A percentile compares a stretch with the other conserved stretches of the same genome.
phyloP scores from a whole-genome alignment of 345 rosid genomes.

The Populus pruinosa region DNA sequence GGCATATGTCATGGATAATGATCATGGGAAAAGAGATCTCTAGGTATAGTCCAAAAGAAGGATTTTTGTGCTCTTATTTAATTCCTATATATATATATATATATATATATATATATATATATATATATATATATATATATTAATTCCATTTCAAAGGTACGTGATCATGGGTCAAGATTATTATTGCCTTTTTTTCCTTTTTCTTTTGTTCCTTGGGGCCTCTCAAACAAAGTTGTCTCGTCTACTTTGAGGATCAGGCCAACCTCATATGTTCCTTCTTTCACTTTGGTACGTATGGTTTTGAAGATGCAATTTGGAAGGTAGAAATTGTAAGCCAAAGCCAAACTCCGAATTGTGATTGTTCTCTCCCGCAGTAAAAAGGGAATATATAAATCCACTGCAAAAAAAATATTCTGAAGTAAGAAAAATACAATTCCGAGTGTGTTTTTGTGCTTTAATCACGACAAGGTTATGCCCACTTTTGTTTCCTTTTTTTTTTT shows the following conservation, averaged over 20 bases:
- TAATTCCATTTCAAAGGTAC: slow-evolving; percentile 8
- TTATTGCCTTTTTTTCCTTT: slow-evolving; percentile 20
- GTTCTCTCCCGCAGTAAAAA: too few species aligned
- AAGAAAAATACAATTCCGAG: too few species aligned
- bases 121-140: neutral
- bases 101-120: neutral
- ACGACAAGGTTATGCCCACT: too few species aligned
- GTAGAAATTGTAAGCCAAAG: too few species aligned
- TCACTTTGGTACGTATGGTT: slow-evolving; percentile 16
- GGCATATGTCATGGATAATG: slow-evolving; percentile 29
- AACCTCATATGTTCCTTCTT: slow-evolving; percentile 16
- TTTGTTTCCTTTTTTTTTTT: too few species aligned
- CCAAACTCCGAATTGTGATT: too few species aligned
- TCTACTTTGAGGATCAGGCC: slow-evolving; percentile 34
- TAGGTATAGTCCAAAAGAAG: slow-evolving; percentile 40
- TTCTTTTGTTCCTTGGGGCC: slow-evolving; percentile 45
- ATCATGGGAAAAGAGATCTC: slow-evolving; percentile 13
- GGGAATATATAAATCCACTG: too few species aligned
- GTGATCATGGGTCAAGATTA: slow-evolving; percentile 26
- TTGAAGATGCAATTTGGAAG: neutral
- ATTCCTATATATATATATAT: neutral
- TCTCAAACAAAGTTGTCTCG: slow-evolving; percentile 57
- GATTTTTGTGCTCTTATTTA: slow-evolving; percentile 32
- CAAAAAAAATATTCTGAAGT: too few species aligned
- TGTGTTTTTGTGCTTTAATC: too few species aligned